A percentile compares a stretch with the other conserved stretches of the same genome.
Conservation (phyloP, 2,329 filamentous ascomycete species). For the Neopestalotiopsis rosae region DNA sequence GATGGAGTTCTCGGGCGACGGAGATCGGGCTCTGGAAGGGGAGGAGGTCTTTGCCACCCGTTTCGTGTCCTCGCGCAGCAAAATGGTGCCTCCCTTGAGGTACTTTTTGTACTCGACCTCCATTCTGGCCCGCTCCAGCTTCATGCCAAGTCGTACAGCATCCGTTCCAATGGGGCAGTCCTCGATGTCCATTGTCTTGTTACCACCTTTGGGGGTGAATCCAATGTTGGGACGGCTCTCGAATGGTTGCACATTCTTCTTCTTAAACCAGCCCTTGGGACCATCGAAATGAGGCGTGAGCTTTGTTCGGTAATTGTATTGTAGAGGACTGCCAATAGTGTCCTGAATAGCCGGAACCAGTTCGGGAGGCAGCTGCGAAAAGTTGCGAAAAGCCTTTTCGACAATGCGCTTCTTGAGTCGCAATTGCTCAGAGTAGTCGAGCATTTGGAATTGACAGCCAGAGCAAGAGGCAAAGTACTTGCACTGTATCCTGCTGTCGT, state of each 20-base stretch:
- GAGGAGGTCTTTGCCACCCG: constrained; percentile 61
- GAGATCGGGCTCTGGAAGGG: constrained; percentile 12
- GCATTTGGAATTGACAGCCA: constrained; percentile 97
- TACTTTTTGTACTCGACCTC: constrained; percentile 73
- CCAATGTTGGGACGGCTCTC: constrained; percentile 78
- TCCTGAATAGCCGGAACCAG: constrained; percentile 78
- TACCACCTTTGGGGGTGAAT: constrained; percentile 86
- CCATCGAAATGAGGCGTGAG: constrained; percentile 95
- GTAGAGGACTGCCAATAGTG: constrained; percentile 87
- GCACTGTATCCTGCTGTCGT: constrained; percentile 79
- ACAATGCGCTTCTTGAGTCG: constrained; percentile 84
- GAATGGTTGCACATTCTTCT: constrained; percentile 51
- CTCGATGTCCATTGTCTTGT: constrained; percentile 88
- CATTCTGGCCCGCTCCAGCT: constrained; percentile 78
- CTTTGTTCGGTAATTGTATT: constrained; percentile 96
- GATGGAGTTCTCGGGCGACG: constrained; percentile 43
- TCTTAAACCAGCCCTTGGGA: constrained; percentile 64
- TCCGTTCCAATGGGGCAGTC: constrained; percentile 95
- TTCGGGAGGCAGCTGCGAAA: constrained; percentile 80
- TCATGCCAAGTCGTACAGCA: constrained; percentile 80
- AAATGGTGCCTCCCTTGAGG: constrained; percentile 81
- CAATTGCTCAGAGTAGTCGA: constrained; percentile 86
- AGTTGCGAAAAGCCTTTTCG: constrained; percentile 90
- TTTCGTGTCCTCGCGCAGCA: constrained; percentile 84
- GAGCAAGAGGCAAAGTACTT: constrained; percentile 87